Percentiles rank a stretch among this genome's conserved stretches.
These are phyloP conservation scores for Mycena sp. DNA, from an alignment of 1,284 basidiomycete genomes.

Conservation along the genomic window DNA sequence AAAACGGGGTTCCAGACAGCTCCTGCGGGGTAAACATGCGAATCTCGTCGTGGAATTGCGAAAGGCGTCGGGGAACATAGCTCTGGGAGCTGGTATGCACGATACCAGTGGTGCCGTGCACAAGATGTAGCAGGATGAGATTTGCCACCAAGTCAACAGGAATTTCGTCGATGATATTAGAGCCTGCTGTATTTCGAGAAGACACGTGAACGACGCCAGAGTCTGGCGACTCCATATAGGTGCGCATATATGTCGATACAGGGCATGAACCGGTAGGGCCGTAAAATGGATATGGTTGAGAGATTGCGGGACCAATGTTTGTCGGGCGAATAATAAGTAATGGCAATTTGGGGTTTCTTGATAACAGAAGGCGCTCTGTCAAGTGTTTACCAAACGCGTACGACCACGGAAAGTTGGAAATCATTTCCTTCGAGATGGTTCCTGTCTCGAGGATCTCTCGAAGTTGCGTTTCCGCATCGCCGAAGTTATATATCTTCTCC, in stretches of 20 bases:
- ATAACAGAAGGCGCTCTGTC: too few species aligned
- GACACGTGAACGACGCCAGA: constrained; percentile 1
- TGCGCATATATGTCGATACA: too few species aligned
- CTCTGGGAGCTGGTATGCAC: constrained; percentile 1
- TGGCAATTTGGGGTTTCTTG: too few species aligned
- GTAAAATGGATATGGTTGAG: too few species aligned
- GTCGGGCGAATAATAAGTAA: too few species aligned
- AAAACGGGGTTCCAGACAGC: neutral
- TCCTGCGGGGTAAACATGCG: neutral
- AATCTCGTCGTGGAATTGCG: neutral
- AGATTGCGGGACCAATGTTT: too few species aligned
- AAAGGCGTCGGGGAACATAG: neutral
- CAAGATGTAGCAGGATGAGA: neutral
- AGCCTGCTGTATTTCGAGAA: neutral
- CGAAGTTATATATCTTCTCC: neutral
- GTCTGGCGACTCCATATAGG: neutral
- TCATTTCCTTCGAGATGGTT: neutral
- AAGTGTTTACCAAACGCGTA: too few species aligned
- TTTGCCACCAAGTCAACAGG: constrained; percentile 4
- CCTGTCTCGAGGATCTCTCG: neutral
- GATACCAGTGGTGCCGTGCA: neutral
- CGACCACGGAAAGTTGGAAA: too few species aligned
- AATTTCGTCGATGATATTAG: constrained; percentile 8
- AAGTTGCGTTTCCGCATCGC: neutral
- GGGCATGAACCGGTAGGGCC: too few species aligned